Base-by-base conservation (phyloP, 228 moss, liverwort and hornwort species). In the Sphagnum fallax region DNA sequence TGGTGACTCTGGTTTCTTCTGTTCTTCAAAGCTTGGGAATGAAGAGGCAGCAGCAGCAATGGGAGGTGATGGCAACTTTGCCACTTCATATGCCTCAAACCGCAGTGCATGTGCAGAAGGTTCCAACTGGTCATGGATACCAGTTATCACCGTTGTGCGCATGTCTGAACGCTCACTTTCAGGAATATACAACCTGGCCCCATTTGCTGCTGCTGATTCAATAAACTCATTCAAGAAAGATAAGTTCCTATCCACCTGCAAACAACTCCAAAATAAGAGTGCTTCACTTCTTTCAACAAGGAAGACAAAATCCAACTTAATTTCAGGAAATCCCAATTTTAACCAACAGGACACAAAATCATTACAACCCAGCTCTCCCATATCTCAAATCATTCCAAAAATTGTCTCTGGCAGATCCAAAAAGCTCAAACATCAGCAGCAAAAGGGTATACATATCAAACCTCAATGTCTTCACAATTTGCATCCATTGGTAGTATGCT, bases 71-170 rank as follows among this genome's bases (percentile, higher is more conserved):
- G 70, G 88, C 47, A 78, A 61, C 6, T 67, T 84, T 51, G 93
- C 89, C 7, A 73, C 80, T 75, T 93, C 96, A 69, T 96, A 93
- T 57, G 96, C 96, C 71, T 93, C 93, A 79, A 91, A 96, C 63
- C 84, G 89, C 12, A 96, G 69, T 6, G 81, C 77, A 14, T 86
- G 82, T 63, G 78, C 61, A 60, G 81, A 70, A 53, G 83, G 72
- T 64, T 76, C 88, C 71, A 75, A 81, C 60, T 85, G 77, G 50
- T 65, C 47, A 67, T 62, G 68, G 65, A 60, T 75, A 50, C 68
- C 64, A 12, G 53, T 12, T 52, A 65, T 71, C 11, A 83, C 80
- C 0, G 32, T 32, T 75, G 78, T 85, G 52, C 62, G 66, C 74
- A 76, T 72, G 63, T 80, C 81, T 6, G 88, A 65, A 16, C 91